Base-by-base conservation (phyloP, 331 rosid species). In the Quercus lobata region DNA sequence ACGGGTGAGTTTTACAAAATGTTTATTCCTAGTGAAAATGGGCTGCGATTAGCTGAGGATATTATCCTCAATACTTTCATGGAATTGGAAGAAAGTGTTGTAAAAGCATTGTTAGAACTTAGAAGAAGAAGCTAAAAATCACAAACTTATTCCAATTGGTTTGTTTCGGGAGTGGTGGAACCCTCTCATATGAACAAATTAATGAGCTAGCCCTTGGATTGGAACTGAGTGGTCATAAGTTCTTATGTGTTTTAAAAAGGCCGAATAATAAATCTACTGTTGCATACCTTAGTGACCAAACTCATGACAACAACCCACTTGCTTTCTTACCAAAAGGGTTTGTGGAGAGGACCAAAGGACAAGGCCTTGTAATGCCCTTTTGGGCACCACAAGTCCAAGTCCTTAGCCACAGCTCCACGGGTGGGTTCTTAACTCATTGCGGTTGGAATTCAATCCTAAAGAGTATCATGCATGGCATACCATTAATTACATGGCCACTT, bases 101-200 rank as follows among this genome's bases (percentile, higher is more conserved):
- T 83, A 30, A 79, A 22, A 37, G 69, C n/a, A 52, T 73, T 72
- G 72, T 66, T 73, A 27, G 29, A 27, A 27, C 29, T 27, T 27
- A 27, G 29, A 27, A 16, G 76, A 79, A 29, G 41, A 1, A 19
- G 25, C 1, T 75, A 65, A 71, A 77, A 70, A 75, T 80, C 86
- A 0, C 5, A 3, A 69, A 56, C 71, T 78, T 37, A 74, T 37
- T 34, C 84, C 85, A 1, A 78, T 86, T 5, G 90, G 90, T 87
- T 4, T 84, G 83, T 8, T 87, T 84, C 10, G 86, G 88, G 15
- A 87, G 90, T 69, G 84, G 86, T 5, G 90, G 88, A 15, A 76
- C 84, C 27, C 78, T 81, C 58, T 84, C 88, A 2, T 79, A 58
- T n/a, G 76, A 75, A 0, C 90, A 87, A 15, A 22, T 73, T 3